Evolutionary conservation across 129 eudicot genomes (phyloP).

Genomic region (Ambrosia trifida): DNA sequence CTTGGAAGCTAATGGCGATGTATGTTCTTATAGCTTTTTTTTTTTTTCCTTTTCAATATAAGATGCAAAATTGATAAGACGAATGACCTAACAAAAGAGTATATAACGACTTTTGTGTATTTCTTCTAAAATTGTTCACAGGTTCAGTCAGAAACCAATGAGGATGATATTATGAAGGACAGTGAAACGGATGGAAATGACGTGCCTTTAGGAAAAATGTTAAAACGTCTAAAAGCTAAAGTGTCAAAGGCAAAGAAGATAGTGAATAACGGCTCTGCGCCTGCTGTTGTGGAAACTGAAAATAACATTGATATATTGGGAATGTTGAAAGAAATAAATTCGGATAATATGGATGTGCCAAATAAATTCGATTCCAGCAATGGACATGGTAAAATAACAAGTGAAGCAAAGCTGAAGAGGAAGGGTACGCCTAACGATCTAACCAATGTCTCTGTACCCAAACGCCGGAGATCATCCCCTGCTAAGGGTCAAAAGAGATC

Average conservation of each 20-base stretch:
- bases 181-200: constrained; percentile 82
- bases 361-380: constrained; percentile 62
- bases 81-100: neutral
- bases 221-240: constrained; percentile 77
- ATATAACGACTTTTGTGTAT: constrained; percentile 17
- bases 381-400: constrained; percentile 45
- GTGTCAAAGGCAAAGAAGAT: constrained; percentile 62
- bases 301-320: constrained; percentile 69
- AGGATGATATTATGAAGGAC: constrained; percentile 70
- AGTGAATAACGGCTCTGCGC: constrained; percentile 49
- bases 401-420: constrained; percentile 37
- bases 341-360: constrained; percentile 48
- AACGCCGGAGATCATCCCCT: constrained; percentile 73
- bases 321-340: constrained; percentile 83
- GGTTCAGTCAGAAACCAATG: constrained; percentile 54
- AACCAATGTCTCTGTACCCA: constrained; percentile 56
- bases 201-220: constrained; percentile 72
- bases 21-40: constrained; percentile 32
- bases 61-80: neutral
- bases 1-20: constrained; percentile 68
- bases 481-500: constrained; percentile 46
- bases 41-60: neutral
- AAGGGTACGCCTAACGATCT: constrained; percentile 50
- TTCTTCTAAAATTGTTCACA: constrained; percentile 30
- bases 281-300: constrained; percentile 47